These are phyloP conservation scores for Rubus idaeus DNA, from an alignment of 306 rosid genomes.

Conservation along the genomic window DNA sequence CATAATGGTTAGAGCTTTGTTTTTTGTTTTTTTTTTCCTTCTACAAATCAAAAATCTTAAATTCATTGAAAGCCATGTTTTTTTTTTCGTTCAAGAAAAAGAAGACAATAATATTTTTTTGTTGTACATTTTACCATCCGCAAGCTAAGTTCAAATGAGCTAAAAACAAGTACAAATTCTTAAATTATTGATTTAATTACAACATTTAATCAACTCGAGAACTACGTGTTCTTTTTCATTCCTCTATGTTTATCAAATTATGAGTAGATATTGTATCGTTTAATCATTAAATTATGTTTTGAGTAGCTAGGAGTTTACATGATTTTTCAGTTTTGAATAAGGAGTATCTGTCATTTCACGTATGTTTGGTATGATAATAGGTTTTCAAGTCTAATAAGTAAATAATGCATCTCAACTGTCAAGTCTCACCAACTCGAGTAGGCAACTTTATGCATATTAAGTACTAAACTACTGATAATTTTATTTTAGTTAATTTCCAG, in stretches of 20 bases:
- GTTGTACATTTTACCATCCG: too few relatives aligned
- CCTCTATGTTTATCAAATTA: too few relatives aligned
- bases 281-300: background rate
- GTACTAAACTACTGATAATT: background rate
- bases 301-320: background rate
- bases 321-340: background rate
- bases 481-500: constrained; percentile 1
- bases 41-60: too few relatives aligned
- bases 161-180: too few relatives aligned
- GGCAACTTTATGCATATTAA: background rate
- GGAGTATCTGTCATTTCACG: background rate
- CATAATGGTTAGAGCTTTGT: background rate
- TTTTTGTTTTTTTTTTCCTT: too few relatives aligned
- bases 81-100: too few relatives aligned
- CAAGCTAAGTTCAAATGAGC: too few relatives aligned
- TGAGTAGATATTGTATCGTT: background rate
- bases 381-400: background rate
- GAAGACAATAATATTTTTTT: too few relatives aligned
- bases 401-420: constrained; percentile 5
- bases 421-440: constrained; percentile 2
- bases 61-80: too few relatives aligned
- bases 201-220: too few relatives aligned
- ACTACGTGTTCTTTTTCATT: too few relatives aligned
- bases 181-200: too few relatives aligned
- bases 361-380: constrained; percentile 11